phyloP scores from a whole-genome alignment of 2,329 filamentous ascomycete genomes.

The Scedosporium apiospermum region DNA sequence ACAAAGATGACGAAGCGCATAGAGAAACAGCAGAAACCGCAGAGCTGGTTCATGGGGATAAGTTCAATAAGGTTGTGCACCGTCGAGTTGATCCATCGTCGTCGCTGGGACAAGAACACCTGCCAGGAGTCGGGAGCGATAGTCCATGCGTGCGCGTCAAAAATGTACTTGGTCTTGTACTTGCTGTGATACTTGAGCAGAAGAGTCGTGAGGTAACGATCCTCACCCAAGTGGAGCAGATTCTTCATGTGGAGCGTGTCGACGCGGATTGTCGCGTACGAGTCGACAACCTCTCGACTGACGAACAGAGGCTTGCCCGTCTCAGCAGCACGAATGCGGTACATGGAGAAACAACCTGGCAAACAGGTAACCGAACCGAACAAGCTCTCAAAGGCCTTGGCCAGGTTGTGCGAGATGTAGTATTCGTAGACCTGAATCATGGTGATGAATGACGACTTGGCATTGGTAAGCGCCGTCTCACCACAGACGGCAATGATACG shows the following conservation, averaged over 20 bases:
- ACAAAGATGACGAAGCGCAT: constrained; percentile 98
- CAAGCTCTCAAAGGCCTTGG: constrained; percentile 93
- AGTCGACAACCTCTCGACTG: constrained; percentile 79
- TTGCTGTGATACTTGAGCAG: constrained; percentile 84
- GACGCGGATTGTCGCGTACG: constrained; percentile 86
- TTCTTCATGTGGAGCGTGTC: constrained; percentile 99
- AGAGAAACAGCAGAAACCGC: constrained; percentile 99
- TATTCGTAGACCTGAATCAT: constrained; percentile 99
- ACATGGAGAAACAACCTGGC: constrained; percentile 99
- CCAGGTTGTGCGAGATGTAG: constrained; percentile 95
- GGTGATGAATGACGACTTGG: constrained; percentile 85
- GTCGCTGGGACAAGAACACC: constrained; percentile 95
- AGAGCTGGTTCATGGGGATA: constrained; percentile 85
- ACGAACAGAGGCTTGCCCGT: constrained; percentile 94
- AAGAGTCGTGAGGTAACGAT: constrained; percentile 92
- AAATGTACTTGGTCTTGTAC: constrained; percentile 98
- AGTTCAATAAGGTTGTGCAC: constrained; percentile 96
- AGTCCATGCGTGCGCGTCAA: constrained; percentile 87
- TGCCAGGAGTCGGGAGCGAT: constrained; percentile 90
- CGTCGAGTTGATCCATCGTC: constrained; percentile 99
- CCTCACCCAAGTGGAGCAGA: constrained; percentile 87
- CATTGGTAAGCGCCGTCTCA: constrained; percentile 87
- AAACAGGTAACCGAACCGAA: constrained; percentile 97
- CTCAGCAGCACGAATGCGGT: constrained; percentile 88
- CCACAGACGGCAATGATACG: constrained; percentile 90